Evolutionary conservation across 75 land plant genomes (phyloP).

Genomic region (Ceratopteris richardii): DNA sequence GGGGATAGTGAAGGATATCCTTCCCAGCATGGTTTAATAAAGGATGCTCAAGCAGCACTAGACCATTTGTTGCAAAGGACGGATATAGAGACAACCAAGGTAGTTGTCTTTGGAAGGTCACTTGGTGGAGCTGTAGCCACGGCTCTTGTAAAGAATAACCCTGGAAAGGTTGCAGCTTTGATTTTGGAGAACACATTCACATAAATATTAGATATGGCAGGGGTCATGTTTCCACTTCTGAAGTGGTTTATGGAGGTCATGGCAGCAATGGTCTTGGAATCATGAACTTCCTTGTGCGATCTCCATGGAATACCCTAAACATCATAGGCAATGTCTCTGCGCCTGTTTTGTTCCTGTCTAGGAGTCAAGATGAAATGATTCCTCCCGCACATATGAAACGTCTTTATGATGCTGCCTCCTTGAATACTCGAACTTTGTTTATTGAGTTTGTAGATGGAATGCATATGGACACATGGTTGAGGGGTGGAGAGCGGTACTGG

Average conservation of each 20-base stretch:
- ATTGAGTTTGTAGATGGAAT: constrained; percentile 52
- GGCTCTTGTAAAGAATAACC: no score
- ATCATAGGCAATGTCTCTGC: constrained; percentile 55
- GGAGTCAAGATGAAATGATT: constrained; percentile 91
- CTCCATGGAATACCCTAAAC: constrained; percentile 95
- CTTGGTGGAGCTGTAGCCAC: no score
- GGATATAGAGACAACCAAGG: no score
- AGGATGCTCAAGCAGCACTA: no score
- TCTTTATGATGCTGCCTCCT: constrained; percentile 56
- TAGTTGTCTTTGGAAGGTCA: no score
- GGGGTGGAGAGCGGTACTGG: constrained; percentile 94
- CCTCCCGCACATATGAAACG: constrained; percentile 79
- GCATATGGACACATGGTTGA: constrained; percentile 96
- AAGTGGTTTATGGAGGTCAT: constrained; percentile 84
- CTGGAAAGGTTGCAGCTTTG: constrained; percentile 73
- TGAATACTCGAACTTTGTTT: no score
- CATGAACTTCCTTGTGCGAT: constrained; percentile 83
- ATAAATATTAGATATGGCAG: constrained; percentile 95
- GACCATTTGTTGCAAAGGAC: no score
- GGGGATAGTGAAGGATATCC: no score
- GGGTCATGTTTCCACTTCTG: constrained; percentile 72
- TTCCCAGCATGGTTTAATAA: no score
- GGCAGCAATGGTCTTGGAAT: constrained; percentile 57
- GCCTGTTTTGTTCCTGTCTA: constrained; percentile 82
- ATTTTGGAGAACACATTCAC: constrained; percentile 97